Percentiles rank a stretch among this genome's conserved stretches.
Evolutionary conservation across 768 basidiomycete species (phyloP).

Genomic region (Mycena kentingensis): DNA sequence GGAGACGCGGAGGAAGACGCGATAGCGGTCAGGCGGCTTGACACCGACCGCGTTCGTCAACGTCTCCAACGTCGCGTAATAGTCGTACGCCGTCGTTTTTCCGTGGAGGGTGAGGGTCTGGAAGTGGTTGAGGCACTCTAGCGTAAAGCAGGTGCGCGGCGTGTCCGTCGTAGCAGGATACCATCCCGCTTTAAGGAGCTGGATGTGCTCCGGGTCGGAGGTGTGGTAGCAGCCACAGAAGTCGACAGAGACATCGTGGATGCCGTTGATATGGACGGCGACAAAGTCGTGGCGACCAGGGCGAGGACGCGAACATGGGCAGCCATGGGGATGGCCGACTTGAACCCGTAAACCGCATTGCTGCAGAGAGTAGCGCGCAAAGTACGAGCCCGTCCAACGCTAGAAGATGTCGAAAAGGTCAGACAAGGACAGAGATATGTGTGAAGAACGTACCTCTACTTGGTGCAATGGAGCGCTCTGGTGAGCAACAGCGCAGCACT

Average conservation of each 20-base stretch:
- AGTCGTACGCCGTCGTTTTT: constrained; percentile 18
- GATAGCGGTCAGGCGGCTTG: constrained; percentile 2
- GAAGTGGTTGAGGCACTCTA: constrained; percentile 1
- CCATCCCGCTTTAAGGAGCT: constrained; percentile 33
- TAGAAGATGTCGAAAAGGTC: constrained; percentile 1
- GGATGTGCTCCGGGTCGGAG: constrained; percentile 1
- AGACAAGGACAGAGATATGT: neutral
- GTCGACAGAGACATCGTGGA: constrained; percentile 31
- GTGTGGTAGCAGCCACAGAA: constrained; percentile 35
- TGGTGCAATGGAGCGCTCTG: constrained; percentile 7
- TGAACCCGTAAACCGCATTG: constrained; percentile 27
- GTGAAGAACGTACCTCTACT: constrained; percentile 15
- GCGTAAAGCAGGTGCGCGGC: neutral
- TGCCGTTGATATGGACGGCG: constrained; percentile 25
- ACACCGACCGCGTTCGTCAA: constrained; percentile 11
- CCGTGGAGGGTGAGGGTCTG: constrained; percentile 10
- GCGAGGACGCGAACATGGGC: constrained; percentile 21
- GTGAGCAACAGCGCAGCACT: constrained; percentile 12
- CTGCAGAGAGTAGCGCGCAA: constrained; percentile 10
- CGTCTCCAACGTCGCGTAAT: constrained; percentile 11
- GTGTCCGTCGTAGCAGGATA: constrained; percentile 32
- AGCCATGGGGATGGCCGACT: constrained; percentile 19
- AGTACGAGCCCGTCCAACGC: constrained; percentile 18
- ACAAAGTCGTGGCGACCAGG: constrained; percentile 26
- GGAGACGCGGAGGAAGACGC: constrained; percentile 1